These are phyloP conservation scores for Ichthyophthirius multifiliis DNA, from an alignment of 169 alveolate species.

Conservation along the genomic window DNA sequence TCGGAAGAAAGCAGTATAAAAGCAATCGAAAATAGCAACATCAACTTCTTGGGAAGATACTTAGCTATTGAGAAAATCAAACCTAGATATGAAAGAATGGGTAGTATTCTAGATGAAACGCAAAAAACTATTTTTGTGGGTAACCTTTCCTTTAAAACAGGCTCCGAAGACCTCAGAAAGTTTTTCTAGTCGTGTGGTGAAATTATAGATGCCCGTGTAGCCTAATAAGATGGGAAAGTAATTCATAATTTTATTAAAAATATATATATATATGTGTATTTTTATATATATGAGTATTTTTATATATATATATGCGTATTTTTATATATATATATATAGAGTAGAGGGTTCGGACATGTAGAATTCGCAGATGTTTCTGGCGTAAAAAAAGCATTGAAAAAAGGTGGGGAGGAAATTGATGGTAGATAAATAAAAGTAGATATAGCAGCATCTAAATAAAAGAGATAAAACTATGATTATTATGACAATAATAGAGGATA, in stretches of 20 bases:
- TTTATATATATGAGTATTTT: no score
- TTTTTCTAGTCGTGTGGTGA: conserved; percentile 60
- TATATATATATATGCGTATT: no score
- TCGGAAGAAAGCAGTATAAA: conserved; percentile 14
- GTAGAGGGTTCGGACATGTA: conserved; percentile 52
- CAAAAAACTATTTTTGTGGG: conserved; percentile 58
- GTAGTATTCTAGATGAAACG: neutral
- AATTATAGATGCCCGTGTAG: conserved; percentile 54
- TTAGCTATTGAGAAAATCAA: conserved; percentile 9
- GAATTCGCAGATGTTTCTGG: conserved; percentile 40
- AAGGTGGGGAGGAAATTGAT: conserved; percentile 41
- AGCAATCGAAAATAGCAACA: conserved; percentile 1
- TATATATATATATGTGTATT: no score
- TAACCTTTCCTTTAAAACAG: conserved; percentile 53
- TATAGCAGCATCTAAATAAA: conserved; percentile 24
- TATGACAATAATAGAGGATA: no score
- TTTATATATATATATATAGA: no score
- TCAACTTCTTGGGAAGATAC: conserved; percentile 37
- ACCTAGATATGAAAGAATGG: conserved; percentile 11
- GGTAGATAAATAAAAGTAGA: conserved; percentile 57
- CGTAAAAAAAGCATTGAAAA: conserved; percentile 45
- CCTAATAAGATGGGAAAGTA: conserved; percentile 61
- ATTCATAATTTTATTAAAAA: no score
- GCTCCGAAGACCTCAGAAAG: conserved; percentile 39
- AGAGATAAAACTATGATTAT: no score